Conservation (phyloP, 164 flowering plant genomes). For the Malania oleifera region DNA sequence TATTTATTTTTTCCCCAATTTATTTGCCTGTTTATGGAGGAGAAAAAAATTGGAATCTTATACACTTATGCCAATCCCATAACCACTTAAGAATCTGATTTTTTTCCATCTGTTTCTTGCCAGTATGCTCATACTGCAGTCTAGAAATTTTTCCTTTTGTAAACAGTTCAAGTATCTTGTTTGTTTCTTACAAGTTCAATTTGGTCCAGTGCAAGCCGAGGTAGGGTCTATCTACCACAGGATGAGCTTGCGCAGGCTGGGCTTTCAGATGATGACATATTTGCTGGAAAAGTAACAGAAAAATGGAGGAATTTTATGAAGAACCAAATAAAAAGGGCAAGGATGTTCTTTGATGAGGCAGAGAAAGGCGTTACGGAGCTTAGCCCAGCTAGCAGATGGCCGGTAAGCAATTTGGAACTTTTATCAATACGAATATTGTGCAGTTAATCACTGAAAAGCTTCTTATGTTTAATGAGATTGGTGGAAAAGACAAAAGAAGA, state of each 20-base stretch:
- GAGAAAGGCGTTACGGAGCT: slow-evolving; percentile 75
- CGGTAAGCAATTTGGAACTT: slow-evolving; percentile 39
- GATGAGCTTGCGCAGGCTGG: slow-evolving; percentile 86
- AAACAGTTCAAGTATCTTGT: background rate
- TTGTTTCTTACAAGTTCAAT: background rate
- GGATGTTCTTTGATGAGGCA: slow-evolving; percentile 81
- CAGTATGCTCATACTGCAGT: no score
- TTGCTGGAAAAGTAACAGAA: slow-evolving; percentile 76
- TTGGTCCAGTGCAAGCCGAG: slow-evolving; percentile 62
- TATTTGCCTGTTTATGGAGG: no score
- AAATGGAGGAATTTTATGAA: slow-evolving; percentile 88
- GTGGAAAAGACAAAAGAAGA: no score
- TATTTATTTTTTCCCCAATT: no score
- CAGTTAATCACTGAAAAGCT: no score
- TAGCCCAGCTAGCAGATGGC: slow-evolving; percentile 84
- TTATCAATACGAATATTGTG: background rate
- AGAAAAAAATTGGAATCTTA: no score
- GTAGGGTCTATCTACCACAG: slow-evolving; percentile 78
- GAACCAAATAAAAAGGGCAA: slow-evolving; percentile 72
- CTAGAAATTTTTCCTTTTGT: no score
- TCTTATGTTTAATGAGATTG: no score
- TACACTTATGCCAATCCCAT: no score
- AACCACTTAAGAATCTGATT: no score
- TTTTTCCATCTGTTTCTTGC: no score
- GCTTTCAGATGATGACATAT: slow-evolving; percentile 77